Evolutionary conservation across 495 filamentous ascomycete genomes (phyloP).

Genomic region (Usnea hakonensis): DNA sequence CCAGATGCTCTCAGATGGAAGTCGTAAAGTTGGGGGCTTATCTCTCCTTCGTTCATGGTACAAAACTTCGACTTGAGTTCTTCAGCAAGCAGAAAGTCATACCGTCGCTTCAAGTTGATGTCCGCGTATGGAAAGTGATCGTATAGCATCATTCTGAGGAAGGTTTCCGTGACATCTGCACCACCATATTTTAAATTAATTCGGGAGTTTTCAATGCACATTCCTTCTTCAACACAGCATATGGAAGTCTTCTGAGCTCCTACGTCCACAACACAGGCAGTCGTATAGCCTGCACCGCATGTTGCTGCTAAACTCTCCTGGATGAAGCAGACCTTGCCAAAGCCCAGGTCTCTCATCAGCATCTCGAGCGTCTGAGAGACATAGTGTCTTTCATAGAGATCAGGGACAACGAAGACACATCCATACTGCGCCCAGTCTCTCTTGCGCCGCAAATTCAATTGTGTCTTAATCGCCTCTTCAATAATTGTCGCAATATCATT

Average conservation of each 20-base stretch:
- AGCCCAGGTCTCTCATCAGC: slow-evolving; percentile 78
- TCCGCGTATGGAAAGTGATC: slow-evolving; percentile 91
- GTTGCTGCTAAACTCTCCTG: slow-evolving; percentile 92
- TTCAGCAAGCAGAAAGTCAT: slow-evolving; percentile 89
- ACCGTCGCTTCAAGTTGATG: slow-evolving; percentile 80
- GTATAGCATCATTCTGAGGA: slow-evolving; percentile 94
- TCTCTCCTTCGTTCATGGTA: slow-evolving; percentile 75
- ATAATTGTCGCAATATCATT: slow-evolving; percentile 80
- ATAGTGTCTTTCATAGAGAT: slow-evolving; percentile 90
- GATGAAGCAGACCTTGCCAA: slow-evolving; percentile 81
- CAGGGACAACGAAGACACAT: slow-evolving; percentile 90
- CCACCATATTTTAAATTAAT: slow-evolving; percentile 94
- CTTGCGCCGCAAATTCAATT: slow-evolving; percentile 68
- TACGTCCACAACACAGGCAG: slow-evolving; percentile 89
- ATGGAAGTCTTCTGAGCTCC: slow-evolving; percentile 98
- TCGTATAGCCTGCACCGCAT: slow-evolving; percentile 91
- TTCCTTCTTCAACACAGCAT: slow-evolving; percentile 93
- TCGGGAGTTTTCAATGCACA: slow-evolving; percentile 85
- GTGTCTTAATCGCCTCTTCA: slow-evolving; percentile 73
- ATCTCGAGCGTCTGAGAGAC: slow-evolving; percentile 77
- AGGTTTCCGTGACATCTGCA: slow-evolving; percentile 83
- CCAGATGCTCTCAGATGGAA: slow-evolving; percentile 85
- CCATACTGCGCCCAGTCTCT: slow-evolving; percentile 84
- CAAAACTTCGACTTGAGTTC: slow-evolving; percentile 88
- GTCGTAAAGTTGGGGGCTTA: slow-evolving; percentile 71